phyloP scores from a whole-genome alignment of 1,284 basidiomycete species.

The Jaminaea rosea region DNA sequence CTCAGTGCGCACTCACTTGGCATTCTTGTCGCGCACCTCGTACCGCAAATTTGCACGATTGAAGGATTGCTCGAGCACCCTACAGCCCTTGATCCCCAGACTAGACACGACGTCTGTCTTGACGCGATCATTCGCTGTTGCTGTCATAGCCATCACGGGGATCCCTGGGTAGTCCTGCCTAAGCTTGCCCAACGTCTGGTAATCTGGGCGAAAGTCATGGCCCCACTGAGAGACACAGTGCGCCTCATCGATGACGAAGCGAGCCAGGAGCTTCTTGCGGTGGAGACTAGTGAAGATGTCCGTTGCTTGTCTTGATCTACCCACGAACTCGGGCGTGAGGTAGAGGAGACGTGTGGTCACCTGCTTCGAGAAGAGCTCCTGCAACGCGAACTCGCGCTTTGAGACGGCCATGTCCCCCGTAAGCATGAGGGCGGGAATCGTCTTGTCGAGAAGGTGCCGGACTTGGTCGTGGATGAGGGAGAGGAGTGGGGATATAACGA shows the following conservation, averaged over 20 bases:
- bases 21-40: constrained; percentile 58
- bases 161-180: constrained; percentile 65
- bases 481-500: constrained; percentile 82
- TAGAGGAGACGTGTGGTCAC: constrained; percentile 59
- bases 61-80: constrained; percentile 66
- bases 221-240: constrained; percentile 83
- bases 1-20: too few species aligned
- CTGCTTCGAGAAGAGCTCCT: constrained; percentile 49
- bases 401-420: constrained; percentile 55
- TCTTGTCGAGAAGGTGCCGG: constrained; percentile 58
- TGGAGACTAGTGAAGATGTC: constrained; percentile 58
- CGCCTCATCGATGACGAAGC: constrained; percentile 93
- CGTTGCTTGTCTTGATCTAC: constrained; percentile 57
- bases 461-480: constrained; percentile 90
- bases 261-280: constrained; percentile 57
- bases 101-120: constrained; percentile 68
- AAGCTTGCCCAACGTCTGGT: constrained; percentile 57
- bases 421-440: constrained; percentile 65
- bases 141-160: constrained; percentile 92
- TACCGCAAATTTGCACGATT: constrained; percentile 81
- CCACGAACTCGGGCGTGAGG: constrained; percentile 78
- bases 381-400: constrained; percentile 48
- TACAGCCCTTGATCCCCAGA: constrained; percentile 56
- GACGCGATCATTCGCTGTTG: constrained; percentile 73
- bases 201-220: constrained; percentile 62